These are phyloP conservation scores for Phytomonas sp. DNA, from an alignment of 208 protist genomes.

Conservation along the genomic window DNA sequence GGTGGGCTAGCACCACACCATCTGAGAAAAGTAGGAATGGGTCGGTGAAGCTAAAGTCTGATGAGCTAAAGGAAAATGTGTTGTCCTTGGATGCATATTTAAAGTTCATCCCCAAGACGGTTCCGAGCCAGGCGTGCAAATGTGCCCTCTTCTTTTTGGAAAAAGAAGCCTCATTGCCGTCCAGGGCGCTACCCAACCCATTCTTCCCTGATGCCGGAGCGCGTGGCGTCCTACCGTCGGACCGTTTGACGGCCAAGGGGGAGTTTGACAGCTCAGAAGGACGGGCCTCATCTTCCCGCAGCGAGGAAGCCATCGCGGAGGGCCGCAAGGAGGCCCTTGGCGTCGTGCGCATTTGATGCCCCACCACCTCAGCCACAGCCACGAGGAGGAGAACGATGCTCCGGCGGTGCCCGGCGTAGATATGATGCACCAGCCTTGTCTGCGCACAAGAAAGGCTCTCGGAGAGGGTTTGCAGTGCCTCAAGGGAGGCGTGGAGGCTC, in stretches of 20 bases:
- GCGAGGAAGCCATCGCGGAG: neutral
- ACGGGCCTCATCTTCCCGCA: neutral
- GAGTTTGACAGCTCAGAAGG: neutral
- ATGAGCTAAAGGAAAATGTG: conserved; percentile 23
- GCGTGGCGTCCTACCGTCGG: too few relatives aligned
- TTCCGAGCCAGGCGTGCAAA: conserved; percentile 35
- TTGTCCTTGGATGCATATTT: conserved; percentile 43
- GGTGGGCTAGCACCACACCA: conserved; percentile 57
- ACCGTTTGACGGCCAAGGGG: too few relatives aligned
- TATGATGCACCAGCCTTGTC: conserved; percentile 13
- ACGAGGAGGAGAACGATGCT: neutral
- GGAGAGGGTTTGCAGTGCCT: conserved; percentile 15
- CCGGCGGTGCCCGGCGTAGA: conserved; percentile 21
- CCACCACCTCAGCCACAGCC: neutral
- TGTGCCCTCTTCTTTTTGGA: neutral
- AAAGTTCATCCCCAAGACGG: conserved; percentile 31
- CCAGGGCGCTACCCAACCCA: too few relatives aligned
- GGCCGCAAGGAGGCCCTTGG: neutral
- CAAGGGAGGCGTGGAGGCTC: conserved; percentile 37
- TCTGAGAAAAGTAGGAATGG: conserved; percentile 58
- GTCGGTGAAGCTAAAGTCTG: conserved; percentile 1
- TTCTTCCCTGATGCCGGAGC: too few relatives aligned
- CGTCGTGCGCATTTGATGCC: neutral
- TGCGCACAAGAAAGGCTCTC: conserved; percentile 1
- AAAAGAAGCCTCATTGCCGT: too few relatives aligned